Percentiles rank a stretch among this genome's conserved stretches.
These are phyloP conservation scores for Castanea mollissima DNA, from an alignment of 306 rosid species.

Conservation along the genomic window DNA sequence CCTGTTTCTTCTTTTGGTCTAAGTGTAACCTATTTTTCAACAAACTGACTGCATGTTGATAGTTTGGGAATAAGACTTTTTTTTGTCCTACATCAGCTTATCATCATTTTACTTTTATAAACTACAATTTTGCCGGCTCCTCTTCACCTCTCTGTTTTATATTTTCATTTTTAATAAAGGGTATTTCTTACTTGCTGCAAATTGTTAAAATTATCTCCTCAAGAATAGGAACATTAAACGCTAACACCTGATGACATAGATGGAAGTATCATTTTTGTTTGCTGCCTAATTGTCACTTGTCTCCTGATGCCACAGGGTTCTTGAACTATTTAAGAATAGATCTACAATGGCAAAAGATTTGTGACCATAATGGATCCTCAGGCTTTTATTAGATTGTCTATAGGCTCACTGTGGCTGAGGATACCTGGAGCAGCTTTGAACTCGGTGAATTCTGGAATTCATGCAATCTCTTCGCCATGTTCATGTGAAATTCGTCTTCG, in stretches of 20 bases:
- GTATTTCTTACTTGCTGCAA: background rate
- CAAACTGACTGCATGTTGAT: background rate
- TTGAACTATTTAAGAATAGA: constrained; percentile 6
- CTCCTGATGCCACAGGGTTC: constrained; percentile 31
- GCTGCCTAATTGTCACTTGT: constrained; percentile 10
- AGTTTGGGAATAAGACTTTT: background rate
- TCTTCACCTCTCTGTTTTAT: background rate
- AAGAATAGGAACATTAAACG: background rate
- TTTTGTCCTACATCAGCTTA: background rate
- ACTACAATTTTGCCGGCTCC: background rate
- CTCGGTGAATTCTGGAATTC: constrained; percentile 51
- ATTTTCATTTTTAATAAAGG: background rate
- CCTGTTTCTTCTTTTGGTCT: background rate
- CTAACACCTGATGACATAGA: background rate
- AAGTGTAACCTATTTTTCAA: too few species aligned
- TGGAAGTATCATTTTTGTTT: background rate
- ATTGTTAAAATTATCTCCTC: background rate
- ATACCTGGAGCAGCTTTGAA: constrained; percentile 44
- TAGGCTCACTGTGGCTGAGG: constrained; percentile 80
- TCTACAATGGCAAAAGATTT: constrained; percentile 41
- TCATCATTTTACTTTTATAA: background rate
- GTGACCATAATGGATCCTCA: constrained; percentile 88
- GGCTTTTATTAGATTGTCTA: constrained; percentile 83
- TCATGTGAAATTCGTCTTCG: constrained; percentile 93
- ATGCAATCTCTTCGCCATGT: constrained; percentile 53